These are phyloP conservation scores for Ceratopteris richardii DNA, from an alignment of 75 land plant species.

Conservation along the genomic window DNA sequence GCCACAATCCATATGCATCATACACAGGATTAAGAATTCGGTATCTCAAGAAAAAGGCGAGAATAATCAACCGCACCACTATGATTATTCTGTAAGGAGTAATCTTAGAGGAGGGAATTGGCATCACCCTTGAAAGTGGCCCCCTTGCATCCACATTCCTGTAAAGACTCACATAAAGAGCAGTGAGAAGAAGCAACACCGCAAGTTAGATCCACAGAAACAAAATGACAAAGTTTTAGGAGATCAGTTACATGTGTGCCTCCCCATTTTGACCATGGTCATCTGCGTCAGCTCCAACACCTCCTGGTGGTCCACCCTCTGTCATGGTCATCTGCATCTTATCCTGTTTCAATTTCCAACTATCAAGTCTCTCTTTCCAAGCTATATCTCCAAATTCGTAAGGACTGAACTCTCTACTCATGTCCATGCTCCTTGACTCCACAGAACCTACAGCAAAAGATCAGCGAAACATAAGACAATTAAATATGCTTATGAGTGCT, in stretches of 20 bases:
- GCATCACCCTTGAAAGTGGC: constrained; percentile 65
- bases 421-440: constrained; percentile 39
- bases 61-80: constrained; percentile 54
- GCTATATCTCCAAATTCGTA: constrained; percentile 68
- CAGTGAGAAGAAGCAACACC: not conserved
- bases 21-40: constrained; percentile 58
- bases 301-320: not conserved
- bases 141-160: constrained; percentile 70
- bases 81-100: constrained; percentile 81
- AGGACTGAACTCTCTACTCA: constrained; percentile 51
- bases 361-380: constrained; percentile 89
- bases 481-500: not conserved
- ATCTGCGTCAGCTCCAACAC: constrained; percentile 4
- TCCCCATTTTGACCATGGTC: constrained; percentile 3
- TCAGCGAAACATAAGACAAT: not conserved
- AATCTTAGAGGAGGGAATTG: constrained; percentile 58
- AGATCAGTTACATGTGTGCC: constrained; percentile 5
- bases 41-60: constrained; percentile 68
- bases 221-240: not conserved
- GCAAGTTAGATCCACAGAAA: not conserved
- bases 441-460: constrained; percentile 18
- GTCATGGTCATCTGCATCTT: constrained; percentile 40
- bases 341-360: constrained; percentile 76
- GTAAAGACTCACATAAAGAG: constrained; percentile 10
- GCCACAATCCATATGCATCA: constrained; percentile 10